Conservation (phyloP, 2,329 filamentous ascomycete genomes). For the Phoma herbarum region DNA sequence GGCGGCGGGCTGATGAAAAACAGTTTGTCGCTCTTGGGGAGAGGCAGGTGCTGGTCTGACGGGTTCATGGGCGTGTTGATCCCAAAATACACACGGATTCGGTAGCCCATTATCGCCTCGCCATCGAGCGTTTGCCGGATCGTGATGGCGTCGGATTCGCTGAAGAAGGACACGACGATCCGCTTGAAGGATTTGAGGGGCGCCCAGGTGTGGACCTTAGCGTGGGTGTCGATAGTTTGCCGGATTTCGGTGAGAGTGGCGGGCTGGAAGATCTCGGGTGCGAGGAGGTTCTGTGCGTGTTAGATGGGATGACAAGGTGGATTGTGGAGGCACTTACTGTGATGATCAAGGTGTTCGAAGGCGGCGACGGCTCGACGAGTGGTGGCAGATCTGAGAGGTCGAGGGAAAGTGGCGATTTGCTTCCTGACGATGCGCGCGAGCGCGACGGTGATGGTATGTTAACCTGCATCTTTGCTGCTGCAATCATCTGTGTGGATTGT, state of each 20-base stretch:
- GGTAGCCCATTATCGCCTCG: constrained; percentile 73
- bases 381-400: constrained; percentile 78
- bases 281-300: constrained; percentile 68
- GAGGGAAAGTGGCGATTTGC: constrained; percentile 67
- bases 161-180: constrained; percentile 81
- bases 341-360: constrained; percentile 84
- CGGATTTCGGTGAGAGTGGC: constrained; percentile 78
- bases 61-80: constrained; percentile 51
- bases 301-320: constrained; percentile 9
- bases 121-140: constrained; percentile 79
- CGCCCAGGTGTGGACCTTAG: constrained; percentile 78
- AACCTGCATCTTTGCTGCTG: constrained; percentile 41
- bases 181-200: constrained; percentile 84
- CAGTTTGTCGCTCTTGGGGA: constrained; percentile 66
- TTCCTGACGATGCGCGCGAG: constrained; percentile 48
- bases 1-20: constrained; percentile 74
- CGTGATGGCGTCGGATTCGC: constrained; percentile 71
- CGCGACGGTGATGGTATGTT: constrained; percentile 44
- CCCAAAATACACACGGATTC: constrained; percentile 52
- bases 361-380: constrained; percentile 73
- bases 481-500: constrained; percentile 24
- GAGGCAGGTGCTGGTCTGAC: constrained; percentile 50
- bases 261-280: constrained; percentile 76
- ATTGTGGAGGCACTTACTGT: constrained; percentile 58
- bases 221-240: constrained; percentile 73